Conservation (phyloP, 2,329 filamentous ascomycete genomes). For the Epichloe sylvatica region DNA sequence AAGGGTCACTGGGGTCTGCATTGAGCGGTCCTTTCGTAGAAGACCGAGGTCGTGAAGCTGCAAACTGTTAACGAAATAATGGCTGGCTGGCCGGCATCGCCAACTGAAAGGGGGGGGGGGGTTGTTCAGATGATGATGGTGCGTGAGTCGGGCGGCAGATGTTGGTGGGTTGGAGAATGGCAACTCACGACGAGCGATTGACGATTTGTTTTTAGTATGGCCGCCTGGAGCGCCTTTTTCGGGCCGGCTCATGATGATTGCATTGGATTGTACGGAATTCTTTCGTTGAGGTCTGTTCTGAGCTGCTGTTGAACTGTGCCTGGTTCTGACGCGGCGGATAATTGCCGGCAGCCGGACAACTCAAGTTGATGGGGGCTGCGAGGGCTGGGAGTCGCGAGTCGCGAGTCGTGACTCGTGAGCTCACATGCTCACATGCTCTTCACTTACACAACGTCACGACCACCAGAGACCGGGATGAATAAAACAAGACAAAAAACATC, state of each 20-base stretch:
- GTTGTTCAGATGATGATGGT: not conserved
- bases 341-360: too few species aligned
- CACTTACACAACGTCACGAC: too few species aligned
- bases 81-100: not conserved
- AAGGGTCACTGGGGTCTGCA: slow-evolving; percentile 3
- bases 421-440: too few species aligned
- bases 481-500: too few species aligned
- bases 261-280: not conserved
- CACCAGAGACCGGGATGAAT: too few species aligned
- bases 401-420: too few species aligned
- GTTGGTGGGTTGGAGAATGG: too few species aligned
- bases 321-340: not conserved
- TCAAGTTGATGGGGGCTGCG: too few species aligned
- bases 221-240: not conserved
- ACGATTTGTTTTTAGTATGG: slow-evolving; percentile 6
- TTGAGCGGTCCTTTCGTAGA: slow-evolving; percentile 7
- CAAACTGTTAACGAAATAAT: not conserved
- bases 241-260: slow-evolving; percentile 4
- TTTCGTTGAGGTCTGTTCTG: too few species aligned
- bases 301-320: not conserved
- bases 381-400: too few species aligned
- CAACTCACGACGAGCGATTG: slow-evolving; percentile 6
- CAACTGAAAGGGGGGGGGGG: not conserved
- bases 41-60: slow-evolving; percentile 9
- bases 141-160: too few species aligned